Evolutionary conservation across 345 rosid species (phyloP).

Genomic region (Camelina neglecta): DNA sequence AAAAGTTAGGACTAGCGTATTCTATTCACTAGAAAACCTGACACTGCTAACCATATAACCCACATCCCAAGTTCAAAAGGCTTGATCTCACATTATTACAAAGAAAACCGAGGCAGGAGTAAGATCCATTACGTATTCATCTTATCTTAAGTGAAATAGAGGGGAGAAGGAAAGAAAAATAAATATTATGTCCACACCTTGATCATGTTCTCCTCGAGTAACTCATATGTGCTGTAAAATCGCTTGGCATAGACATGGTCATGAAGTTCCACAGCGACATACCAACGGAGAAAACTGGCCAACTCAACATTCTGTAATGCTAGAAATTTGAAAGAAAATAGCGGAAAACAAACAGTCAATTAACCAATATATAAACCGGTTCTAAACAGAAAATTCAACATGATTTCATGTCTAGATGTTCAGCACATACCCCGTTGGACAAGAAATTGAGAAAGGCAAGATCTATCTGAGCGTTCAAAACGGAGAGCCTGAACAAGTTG

Average conservation of each 20-base stretch:
- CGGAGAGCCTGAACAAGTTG: conserved; percentile 99
- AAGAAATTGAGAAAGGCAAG: conserved; percentile 91
- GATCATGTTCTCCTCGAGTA: conserved; percentile 72
- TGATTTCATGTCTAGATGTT: conserved; percentile 15
- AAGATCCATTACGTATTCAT: not conserved
- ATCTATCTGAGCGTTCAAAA: conserved; percentile 95
- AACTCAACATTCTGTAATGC: conserved; percentile 82
- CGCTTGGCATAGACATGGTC: conserved; percentile 88
- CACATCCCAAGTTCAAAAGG: conserved; percentile 20
- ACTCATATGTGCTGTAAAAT: conserved; percentile 76
- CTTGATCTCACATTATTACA: conserved; percentile 2
- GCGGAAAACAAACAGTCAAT: conserved; percentile 37
- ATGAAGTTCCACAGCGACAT: conserved; percentile 87
- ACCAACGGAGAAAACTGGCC: conserved; percentile 98
- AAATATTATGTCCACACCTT: conserved; percentile 56
- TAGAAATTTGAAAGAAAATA: conserved; percentile 49
- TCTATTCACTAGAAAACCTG: conserved; percentile 10
- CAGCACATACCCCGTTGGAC: conserved; percentile 82
- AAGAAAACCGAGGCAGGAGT: not conserved
- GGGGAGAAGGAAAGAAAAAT: not conserved
- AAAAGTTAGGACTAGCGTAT: conserved; percentile 14
- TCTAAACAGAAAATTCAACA: conserved; percentile 27
- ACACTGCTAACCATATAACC: conserved; percentile 12
- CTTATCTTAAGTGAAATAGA: not conserved
- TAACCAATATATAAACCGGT: conserved; percentile 13